Evolutionary conservation across 352 stramenopile species (phyloP), one percentile per base, ranked within the genome.

Genomic region (Pythium periplocum): DNA sequence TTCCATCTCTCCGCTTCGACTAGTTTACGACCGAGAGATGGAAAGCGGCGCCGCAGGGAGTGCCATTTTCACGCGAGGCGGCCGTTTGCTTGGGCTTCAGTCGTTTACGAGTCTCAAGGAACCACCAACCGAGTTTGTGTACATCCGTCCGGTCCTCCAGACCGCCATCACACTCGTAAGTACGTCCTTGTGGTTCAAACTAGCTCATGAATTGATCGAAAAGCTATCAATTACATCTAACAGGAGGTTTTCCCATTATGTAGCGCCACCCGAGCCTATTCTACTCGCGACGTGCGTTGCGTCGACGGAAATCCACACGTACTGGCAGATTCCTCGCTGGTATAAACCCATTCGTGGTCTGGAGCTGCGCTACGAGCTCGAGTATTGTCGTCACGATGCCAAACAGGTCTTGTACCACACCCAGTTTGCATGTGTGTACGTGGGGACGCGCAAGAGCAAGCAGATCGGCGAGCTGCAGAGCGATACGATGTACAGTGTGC

Each of bases 71-170:
- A 87, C 75, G 4, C 69, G 69, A 2, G 68, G 74, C 6, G 78
- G 78, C 2, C 86, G 80, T 43, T 51, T 89, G 39, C 44, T 89
- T 2, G 78, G 78, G 7, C 50, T 86, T 33, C 75, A 85, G 53
- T 53, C 56, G 33, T 82, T 75, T 37, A 45, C 57, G 11, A 54
- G 66, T 10, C 51, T 71, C 11, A 81, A 74, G 38, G 65, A 77
- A 6, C 50, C 61, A 6, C 54, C 72, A 12, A 11, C 44, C 17
- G 45, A 48, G 12, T 89, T 66, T 35, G 79, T 61, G 56, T 79
- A 75, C 53, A 83, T 87, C 46, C 75, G 77, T 10, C 64, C 75
- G 26, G 78, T 89, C 47, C 56, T 89, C 33, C 60, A 68, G 41
- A 59, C 64, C 7, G 71, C 70, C 4, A 58, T 62, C 17, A 42